Conservation (phyloP, 305 asterid genomes). For the Fraxinus floribunda region DNA sequence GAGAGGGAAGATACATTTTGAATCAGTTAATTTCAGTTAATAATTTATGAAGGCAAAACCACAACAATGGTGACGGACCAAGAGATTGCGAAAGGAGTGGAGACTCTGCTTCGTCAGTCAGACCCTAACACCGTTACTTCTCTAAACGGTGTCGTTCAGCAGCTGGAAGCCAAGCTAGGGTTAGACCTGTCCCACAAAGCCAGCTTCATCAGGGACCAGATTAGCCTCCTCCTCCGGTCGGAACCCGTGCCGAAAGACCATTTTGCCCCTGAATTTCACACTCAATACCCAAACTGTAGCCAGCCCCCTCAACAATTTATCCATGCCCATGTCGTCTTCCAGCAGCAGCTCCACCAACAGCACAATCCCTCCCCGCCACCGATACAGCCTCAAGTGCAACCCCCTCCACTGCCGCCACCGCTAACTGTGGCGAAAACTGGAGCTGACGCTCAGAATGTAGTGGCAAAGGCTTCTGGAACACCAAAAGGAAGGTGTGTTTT, state of each 20-base stretch:
- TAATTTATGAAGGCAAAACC: conserved; percentile 28
- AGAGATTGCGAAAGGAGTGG: conserved; percentile 64
- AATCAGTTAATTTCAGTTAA: conserved; percentile 41
- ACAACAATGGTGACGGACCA: conserved; percentile 57
- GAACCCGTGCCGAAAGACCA: conserved; percentile 49
- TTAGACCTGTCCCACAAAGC: conserved; percentile 62
- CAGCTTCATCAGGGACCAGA: conserved; percentile 60
- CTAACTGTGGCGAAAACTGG: conserved; percentile 19
- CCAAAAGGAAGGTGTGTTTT: conserved; percentile 58
- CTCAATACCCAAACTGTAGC: conserved; percentile 32
- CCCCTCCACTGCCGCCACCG: background rate
- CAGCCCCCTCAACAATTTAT: conserved; percentile 35
- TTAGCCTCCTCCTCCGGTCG: conserved; percentile 51
- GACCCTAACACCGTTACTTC: conserved; percentile 65
- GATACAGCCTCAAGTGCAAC: conserved; percentile 31
- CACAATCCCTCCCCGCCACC: conserved; percentile 23
- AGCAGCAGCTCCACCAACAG: conserved; percentile 38
- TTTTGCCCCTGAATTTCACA: conserved; percentile 36
- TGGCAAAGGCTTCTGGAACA: conserved; percentile 39
- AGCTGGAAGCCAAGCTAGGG: conserved; percentile 62
- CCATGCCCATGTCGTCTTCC: conserved; percentile 46
- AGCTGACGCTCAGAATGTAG: conserved; percentile 25
- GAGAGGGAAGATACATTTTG: conserved; percentile 29
- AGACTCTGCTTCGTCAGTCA: conserved; percentile 60
- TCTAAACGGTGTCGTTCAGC: conserved; percentile 66